These are phyloP conservation scores for Microascus cirrosus DNA, from an alignment of 2,329 filamentous ascomycete species.

Conservation along the genomic window DNA sequence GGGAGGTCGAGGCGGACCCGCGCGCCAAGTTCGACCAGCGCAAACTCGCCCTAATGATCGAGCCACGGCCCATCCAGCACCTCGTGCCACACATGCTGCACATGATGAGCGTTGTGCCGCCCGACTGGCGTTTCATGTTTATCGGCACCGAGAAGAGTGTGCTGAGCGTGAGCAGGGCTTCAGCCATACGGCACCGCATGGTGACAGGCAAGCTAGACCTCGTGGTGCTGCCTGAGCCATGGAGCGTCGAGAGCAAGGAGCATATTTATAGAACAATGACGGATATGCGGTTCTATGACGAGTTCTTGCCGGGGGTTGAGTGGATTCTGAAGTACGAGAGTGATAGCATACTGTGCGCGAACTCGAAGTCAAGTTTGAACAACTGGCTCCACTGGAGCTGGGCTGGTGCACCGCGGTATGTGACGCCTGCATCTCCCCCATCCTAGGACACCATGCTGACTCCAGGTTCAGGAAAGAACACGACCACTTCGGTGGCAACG, in stretches of 20 bases:
- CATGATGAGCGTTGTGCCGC: constrained; percentile 39
- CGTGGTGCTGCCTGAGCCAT: constrained; percentile 33
- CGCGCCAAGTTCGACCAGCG: constrained; percentile 30
- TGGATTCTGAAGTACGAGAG: constrained; percentile 43
- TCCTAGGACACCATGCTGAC: neutral
- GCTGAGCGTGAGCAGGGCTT: constrained; percentile 29
- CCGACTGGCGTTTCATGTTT: constrained; percentile 44
- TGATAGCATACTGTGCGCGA: constrained; percentile 45
- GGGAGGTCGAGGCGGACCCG: constrained; percentile 18
- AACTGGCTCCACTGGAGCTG: constrained; percentile 44
- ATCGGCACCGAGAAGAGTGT: constrained; percentile 37
- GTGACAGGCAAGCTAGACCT: constrained; percentile 40
- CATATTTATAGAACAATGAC: constrained; percentile 36
- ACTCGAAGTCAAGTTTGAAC: constrained; percentile 37
- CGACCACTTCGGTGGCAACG: constrained; percentile 39
- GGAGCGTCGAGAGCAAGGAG: constrained; percentile 34
- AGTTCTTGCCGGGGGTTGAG: constrained; percentile 36
- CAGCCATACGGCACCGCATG: constrained; percentile 35
- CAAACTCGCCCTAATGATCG: constrained; percentile 41
- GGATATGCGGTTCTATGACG: constrained; percentile 39
- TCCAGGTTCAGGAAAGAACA: constrained; percentile 18
- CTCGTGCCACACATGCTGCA: constrained; percentile 38
- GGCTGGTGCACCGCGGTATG: constrained; percentile 39
- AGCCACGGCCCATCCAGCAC: constrained; percentile 33
- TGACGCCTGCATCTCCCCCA: neutral